Evolutionary conservation across 805 yeast genomes (phyloP), one percentile per base, ranked within the genome.

Genomic region (Myxozyma sirexii): DNA sequence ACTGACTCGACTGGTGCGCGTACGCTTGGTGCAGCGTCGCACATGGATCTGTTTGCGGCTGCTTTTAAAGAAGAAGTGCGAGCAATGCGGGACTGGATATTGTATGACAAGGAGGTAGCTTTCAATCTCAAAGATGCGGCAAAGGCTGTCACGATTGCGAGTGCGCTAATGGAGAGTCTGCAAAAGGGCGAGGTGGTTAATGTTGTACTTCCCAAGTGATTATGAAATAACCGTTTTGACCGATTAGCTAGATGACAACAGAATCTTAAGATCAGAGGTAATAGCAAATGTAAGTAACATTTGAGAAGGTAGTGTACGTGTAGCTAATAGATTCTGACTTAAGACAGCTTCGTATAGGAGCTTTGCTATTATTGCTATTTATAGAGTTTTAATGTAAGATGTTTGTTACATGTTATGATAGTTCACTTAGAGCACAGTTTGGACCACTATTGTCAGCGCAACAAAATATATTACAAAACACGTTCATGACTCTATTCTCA

Each of bases 41-140:
- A 64, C 12, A 44, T 54, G 57, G 56, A 61, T 38, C 35, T 59
- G 7, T 52, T 64, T 41, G 46, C 33, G 6, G 44, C 39, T n/a
- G 67, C 62, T 15, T 64, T 58, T 50, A 43, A 43, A 29, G 19
- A 7, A 4, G 66, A 64, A 53, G 35, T 59, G 19, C 35, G 19
- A 26, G 66, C 56, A 2, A 55, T 64, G 42, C 41, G 64, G 12
- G 63, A 64, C 47, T 64, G 67, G 67, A 54, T 59, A 37, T 53
- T 64, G 23, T 17, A 50, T 31, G 64, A 51, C 23, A 24, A 4
- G 2, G n/a, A 46, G 17, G 45, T 27, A 13, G 33, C 50, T 27
- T 64, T 57, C 38, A 59, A 64, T 39, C 52, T 64, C n/a, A 64
- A 62, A 42, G 66, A 64, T 46, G 66, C 66, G 7, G 67, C 67